Conservation (phyloP, 148 eudicot genomes). For the Agrostemma githago region DNA sequence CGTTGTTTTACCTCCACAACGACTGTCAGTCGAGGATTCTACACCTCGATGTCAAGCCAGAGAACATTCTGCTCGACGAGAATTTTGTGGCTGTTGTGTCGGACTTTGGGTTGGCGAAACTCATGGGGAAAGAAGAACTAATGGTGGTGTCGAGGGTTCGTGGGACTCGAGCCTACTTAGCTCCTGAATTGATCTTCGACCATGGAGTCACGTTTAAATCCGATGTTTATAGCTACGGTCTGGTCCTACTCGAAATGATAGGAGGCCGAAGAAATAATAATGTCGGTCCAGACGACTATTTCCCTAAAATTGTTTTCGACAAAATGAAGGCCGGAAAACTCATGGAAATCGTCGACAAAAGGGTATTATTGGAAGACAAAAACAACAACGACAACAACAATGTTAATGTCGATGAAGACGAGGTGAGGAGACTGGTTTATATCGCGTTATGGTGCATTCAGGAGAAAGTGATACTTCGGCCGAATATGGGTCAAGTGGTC, state of each 20-base stretch:
- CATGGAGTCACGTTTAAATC: slow-evolving; percentile 56
- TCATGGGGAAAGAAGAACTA: slow-evolving; percentile 50
- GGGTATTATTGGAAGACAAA: slow-evolving; percentile 23
- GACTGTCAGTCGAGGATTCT: slow-evolving; percentile 56
- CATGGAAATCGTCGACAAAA: slow-evolving; percentile 55
- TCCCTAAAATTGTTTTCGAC: slow-evolving; percentile 58
- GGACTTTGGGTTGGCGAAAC: slow-evolving; percentile 69
- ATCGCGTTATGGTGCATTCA: slow-evolving; percentile 78
- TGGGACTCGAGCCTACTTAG: slow-evolving; percentile 65
- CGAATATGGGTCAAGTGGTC: slow-evolving; percentile 53
- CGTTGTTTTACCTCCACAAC: slow-evolving; percentile 58
- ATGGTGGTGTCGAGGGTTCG: slow-evolving; percentile 45
- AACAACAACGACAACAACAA: slow-evolving; percentile 1
- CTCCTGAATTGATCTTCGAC: slow-evolving; percentile 73
- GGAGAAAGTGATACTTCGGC: slow-evolving; percentile 57
- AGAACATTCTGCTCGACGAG: slow-evolving; percentile 65
- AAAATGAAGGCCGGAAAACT: slow-evolving; percentile 45
- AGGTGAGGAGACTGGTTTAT: slow-evolving; percentile 43
- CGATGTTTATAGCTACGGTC: slow-evolving; percentile 73
- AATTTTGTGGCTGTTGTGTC: slow-evolving; percentile 41
- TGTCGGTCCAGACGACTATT: slow-evolving; percentile 35
- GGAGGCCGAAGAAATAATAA: slow-evolving; percentile 47
- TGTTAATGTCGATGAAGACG: slow-evolving; percentile 36
- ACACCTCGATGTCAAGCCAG: slow-evolving; percentile 78
- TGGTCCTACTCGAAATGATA: slow-evolving; percentile 64